Evolutionary conservation across 179 eudicot genomes (phyloP).

Genomic region (Silene coronaria): DNA sequence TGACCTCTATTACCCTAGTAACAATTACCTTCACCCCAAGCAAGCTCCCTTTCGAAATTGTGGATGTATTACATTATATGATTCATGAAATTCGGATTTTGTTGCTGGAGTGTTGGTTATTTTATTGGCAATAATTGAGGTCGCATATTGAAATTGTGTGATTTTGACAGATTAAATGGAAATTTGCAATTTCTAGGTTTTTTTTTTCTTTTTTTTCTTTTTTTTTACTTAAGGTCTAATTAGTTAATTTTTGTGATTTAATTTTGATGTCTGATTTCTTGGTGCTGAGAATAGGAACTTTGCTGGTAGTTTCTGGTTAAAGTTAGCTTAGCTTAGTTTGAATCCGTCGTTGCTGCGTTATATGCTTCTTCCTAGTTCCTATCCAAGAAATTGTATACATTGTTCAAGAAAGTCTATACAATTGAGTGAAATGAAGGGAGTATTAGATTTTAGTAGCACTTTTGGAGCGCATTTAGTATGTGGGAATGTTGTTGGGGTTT

Average conservation of each 20-base stretch:
- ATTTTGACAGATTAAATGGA: not conserved
- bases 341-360: not conserved
- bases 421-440: not conserved
- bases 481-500: slow-evolving; percentile 6
- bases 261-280: not conserved
- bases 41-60: too few relatives aligned
- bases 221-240: not conserved
- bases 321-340: not conserved
- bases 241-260: not conserved
- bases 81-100: too few relatives aligned
- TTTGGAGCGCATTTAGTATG: not conserved
- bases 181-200: not conserved
- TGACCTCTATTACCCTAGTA: too few relatives aligned
- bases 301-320: not conserved
- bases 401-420: not conserved
- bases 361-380: too few relatives aligned
- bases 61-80: too few relatives aligned
- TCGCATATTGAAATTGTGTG: not conserved
- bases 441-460: not conserved
- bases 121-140: not conserved
- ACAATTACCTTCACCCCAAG: too few relatives aligned
- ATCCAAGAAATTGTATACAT: not conserved
- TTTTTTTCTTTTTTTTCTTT: too few relatives aligned
- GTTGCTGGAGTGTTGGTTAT: not conserved
- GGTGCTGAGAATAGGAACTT: not conserved